These are phyloP conservation scores for Scleromitrula shiraiana DNA, from an alignment of 2,329 filamentous ascomycete species.

Conservation along the genomic window DNA sequence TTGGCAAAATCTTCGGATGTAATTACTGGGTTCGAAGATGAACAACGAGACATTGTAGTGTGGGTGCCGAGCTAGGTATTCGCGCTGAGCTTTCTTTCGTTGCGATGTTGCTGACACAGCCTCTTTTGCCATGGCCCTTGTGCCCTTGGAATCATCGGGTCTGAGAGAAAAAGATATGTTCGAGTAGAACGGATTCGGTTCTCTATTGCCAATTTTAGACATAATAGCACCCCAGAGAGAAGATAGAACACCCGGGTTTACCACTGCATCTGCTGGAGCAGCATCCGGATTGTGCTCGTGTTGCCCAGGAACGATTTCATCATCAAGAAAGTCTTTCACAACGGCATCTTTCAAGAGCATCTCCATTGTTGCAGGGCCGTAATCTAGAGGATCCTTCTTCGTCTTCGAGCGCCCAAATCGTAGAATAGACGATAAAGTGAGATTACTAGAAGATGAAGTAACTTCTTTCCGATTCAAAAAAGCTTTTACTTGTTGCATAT, in stretches of 20 bases:
- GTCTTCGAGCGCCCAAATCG: constrained; percentile 51
- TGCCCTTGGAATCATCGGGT: constrained; percentile 71
- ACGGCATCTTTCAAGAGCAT: constrained; percentile 96
- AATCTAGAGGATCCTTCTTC: constrained; percentile 77
- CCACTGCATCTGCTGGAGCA: constrained; percentile 26
- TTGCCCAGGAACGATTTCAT: constrained; percentile 44
- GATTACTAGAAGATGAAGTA: constrained; percentile 60
- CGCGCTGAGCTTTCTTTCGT: constrained; percentile 79
- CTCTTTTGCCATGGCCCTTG: constrained; percentile 81
- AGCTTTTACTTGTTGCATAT: constrained; percentile 88
- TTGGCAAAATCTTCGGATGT: constrained; percentile 76
- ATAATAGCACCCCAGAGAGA: constrained; percentile 53
- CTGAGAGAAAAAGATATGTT: constrained; percentile 58
- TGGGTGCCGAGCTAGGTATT: constrained; percentile 80
- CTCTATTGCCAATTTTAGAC: constrained; percentile 50
- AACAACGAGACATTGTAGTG: constrained; percentile 90
- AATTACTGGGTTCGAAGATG: constrained; percentile 72
- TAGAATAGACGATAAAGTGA: constrained; percentile 67
- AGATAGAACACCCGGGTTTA: constrained; percentile 51
- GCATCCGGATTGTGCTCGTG: constrained; percentile 27
- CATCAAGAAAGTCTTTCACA: constrained; percentile 88
- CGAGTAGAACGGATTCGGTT: constrained; percentile 94
- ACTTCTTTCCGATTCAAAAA: constrained; percentile 89
- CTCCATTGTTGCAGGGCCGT: constrained; percentile 84
- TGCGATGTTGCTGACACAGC: constrained; percentile 76